These are phyloP conservation scores for Saturnispora sekii DNA, from an alignment of 805 yeast genomes.

Conservation along the genomic window DNA sequence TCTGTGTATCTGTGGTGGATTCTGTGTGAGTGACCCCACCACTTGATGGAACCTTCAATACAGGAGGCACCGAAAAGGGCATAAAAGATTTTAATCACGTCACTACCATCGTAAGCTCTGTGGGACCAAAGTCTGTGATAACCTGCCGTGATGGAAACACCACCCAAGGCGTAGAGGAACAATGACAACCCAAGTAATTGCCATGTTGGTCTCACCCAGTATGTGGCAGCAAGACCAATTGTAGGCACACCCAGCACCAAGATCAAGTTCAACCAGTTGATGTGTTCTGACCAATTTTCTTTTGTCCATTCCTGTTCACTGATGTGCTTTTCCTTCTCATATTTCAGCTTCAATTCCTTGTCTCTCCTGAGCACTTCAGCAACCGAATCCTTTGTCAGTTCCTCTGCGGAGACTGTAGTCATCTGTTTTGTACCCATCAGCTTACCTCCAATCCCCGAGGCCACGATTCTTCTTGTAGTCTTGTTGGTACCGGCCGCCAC, in stretches of 20 bases:
- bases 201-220: slow-evolving; percentile 37
- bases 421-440: slow-evolving; percentile 76
- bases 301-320: slow-evolving; percentile 74
- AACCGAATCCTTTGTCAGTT: slow-evolving; percentile 43
- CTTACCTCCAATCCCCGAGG: slow-evolving; percentile 65
- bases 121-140: slow-evolving; percentile 78
- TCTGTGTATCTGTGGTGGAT: slow-evolving; percentile 83
- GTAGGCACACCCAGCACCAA: slow-evolving; percentile 55
- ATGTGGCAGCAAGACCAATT: slow-evolving; percentile 39
- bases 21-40: slow-evolving; percentile 87
- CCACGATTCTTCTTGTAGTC: slow-evolving; percentile 60
- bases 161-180: slow-evolving; percentile 47
- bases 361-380: slow-evolving; percentile 37
- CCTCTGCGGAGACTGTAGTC: slow-evolving; percentile 59
- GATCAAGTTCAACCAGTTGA: slow-evolving; percentile 68
- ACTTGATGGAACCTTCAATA: slow-evolving; percentile 76
- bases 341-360: slow-evolving; percentile 33
- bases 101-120: slow-evolving; percentile 55
- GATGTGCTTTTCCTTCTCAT: slow-evolving; percentile 42
- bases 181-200: slow-evolving; percentile 41
- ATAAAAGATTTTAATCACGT: slow-evolving; percentile 51
- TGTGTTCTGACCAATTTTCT: slow-evolving; percentile 60
- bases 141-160: slow-evolving; percentile 75
- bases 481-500: slow-evolving; percentile 78
- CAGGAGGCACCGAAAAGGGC: slow-evolving; percentile 79